Percentiles rank a stretch among this genome's conserved stretches.
Conservation (phyloP, 805 yeast species). For the Wickerhamiella parazyma region DNA sequence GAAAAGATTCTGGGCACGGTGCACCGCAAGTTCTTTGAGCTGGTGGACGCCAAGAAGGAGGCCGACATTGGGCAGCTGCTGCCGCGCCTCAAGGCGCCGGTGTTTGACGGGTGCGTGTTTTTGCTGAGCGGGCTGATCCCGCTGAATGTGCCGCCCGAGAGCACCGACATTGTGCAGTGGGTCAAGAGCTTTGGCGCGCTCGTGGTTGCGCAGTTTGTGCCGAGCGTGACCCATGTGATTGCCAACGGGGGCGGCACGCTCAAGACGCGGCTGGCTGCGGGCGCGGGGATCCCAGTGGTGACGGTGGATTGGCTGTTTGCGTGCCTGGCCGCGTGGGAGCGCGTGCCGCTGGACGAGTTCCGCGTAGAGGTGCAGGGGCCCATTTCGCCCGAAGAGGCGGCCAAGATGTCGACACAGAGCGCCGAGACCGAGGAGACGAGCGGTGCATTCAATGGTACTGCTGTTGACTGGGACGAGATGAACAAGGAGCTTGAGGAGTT, state of each 20-base stretch:
- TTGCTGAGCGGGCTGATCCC: slow-evolving; percentile 87
- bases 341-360: slow-evolving; percentile 48
- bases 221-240: slow-evolving; percentile 75
- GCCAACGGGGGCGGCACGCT: slow-evolving; percentile 69
- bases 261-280: slow-evolving; percentile 68
- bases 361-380: slow-evolving; percentile 39
- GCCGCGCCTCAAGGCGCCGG: slow-evolving; percentile 57
- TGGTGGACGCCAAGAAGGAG: slow-evolving; percentile 4
- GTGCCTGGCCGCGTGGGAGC: slow-evolving; percentile 67
- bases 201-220: slow-evolving; percentile 56
- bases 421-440: slow-evolving; percentile 28
- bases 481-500: slow-evolving; percentile 45
- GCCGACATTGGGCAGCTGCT: slow-evolving; percentile 29
- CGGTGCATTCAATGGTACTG: slow-evolving; percentile 21
- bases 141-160: slow-evolving; percentile 53
- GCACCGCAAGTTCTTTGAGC: slow-evolving; percentile 49
- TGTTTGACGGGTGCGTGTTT: slow-evolving; percentile 54
- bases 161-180: slow-evolving; percentile 86
- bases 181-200: slow-evolving; percentile 82
- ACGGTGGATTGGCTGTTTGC: slow-evolving; percentile 87
- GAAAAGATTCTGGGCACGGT: slow-evolving; percentile 48
- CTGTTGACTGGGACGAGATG: slow-evolving; percentile 37
- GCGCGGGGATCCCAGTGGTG: slow-evolving; percentile 58
- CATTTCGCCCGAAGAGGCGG: slow-evolving; percentile 23
- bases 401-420: slow-evolving; percentile 17